Base-by-base conservation (phyloP, 169 alveolate genomes). In the Amoebophrya sp. region DNA sequence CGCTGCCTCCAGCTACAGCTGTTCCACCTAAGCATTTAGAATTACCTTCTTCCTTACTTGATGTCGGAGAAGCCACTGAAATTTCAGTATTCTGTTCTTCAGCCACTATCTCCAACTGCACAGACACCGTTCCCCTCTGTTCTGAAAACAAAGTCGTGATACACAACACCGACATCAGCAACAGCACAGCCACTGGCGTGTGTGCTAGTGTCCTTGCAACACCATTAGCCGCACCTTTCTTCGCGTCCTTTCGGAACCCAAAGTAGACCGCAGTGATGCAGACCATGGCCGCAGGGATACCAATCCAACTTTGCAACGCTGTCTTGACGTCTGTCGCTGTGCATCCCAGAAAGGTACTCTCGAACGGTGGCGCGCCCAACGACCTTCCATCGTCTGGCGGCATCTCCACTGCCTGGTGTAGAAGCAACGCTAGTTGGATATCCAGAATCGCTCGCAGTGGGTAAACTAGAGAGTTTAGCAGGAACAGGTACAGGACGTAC, bases 391-490 rank as follows among this genome's bases (percentile, higher is more conserved):
- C 83, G 83, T 65, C 83, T 18, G 36, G 36, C 83, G 83, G 33
- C 10, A 29, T 29, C 83, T 65, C 83, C 36, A 65, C 83, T 29
- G 83, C 83, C 26, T 65, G 83, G 83, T 65, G 18, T 10, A 65
- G 83, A 26, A 65, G 2, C 33, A 65, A 18, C 36, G 83, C 83
- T 6, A 65, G 12, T 36, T 65, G 83, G 1, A 65, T 65, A 18
- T 65, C 83, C 83, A 65, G 83, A 12, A 65, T 65, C 33, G 83
- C 83, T 6, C 83, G 83, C 83, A 65, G 83, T 6, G 83, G 83
- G 26, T 65, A 65, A 10, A 65, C 83, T 6, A 65, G 83, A 10
- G 83, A 6, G 26, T 65, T 65, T 36, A 65, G 83, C 33, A 65
- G n/a, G n/a, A 65, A 65, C 10, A 65, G 83, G 83, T 12, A 65